These are phyloP conservation scores for Sugiyamaella pinicola DNA, from an alignment of 1,139 yeast species.

Conservation along the genomic window DNA sequence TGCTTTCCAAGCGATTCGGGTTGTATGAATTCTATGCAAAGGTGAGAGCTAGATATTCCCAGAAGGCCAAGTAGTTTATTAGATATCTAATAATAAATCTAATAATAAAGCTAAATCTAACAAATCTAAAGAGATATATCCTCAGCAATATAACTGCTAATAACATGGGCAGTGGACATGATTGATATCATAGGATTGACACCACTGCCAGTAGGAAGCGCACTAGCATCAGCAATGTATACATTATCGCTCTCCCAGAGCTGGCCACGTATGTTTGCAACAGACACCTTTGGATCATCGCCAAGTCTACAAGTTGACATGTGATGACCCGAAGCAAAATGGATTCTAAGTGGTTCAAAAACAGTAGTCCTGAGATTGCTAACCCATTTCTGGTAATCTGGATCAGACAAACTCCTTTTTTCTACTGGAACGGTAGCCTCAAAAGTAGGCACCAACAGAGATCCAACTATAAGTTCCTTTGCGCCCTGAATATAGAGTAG, in stretches of 20 bases:
- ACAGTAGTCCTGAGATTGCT: conserved; percentile 40
- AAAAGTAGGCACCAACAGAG: conserved; percentile 48
- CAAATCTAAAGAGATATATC: conserved; percentile 20
- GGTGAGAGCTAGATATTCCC: conserved; percentile 16
- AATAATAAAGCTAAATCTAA: too few relatives aligned
- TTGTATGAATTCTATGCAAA: conserved; percentile 37
- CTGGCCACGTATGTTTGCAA: conserved; percentile 53
- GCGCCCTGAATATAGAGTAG: conserved; percentile 57
- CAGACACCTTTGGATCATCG: conserved; percentile 42
- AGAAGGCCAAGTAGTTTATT: not conserved
- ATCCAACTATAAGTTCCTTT: conserved; percentile 48
- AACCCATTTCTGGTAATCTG: conserved; percentile 54
- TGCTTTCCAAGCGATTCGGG: conserved; percentile 53
- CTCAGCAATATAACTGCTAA: conserved; percentile 33
- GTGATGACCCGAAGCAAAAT: conserved; percentile 61
- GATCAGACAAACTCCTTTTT: conserved; percentile 49
- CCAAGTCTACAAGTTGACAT: conserved; percentile 63
- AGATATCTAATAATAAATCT: not conserved
- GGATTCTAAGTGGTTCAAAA: conserved; percentile 42
- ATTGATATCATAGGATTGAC: conserved; percentile 51
- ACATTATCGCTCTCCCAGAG: conserved; percentile 57
- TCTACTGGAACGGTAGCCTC: conserved; percentile 47
- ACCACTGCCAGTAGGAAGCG: conserved; percentile 61
- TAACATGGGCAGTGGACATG: conserved; percentile 39
- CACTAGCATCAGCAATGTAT: conserved; percentile 60